Conservation (phyloP, 176 grass and related monocot species). For the Rhipidocladum racemiflorum region DNA sequence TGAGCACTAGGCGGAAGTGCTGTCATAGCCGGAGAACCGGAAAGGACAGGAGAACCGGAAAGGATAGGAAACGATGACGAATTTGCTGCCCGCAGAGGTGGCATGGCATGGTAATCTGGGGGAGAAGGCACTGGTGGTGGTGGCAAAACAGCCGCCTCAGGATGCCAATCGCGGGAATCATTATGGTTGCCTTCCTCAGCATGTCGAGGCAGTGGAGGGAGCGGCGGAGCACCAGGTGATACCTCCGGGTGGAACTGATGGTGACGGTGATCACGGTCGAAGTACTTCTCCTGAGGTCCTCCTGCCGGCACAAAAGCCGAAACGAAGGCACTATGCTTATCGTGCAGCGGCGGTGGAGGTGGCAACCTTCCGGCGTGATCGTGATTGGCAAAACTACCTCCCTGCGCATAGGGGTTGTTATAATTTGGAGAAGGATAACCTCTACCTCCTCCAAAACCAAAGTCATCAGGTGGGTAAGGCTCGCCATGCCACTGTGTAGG, state of each 20-base stretch:
- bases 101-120: conserved; percentile 21
- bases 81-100: conserved; percentile 25
- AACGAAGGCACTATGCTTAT: neutral
- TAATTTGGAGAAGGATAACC: conserved; percentile 25
- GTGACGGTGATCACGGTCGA: conserved; percentile 17
- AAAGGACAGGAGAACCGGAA: conserved; percentile 45
- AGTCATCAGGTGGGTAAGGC: conserved; percentile 30
- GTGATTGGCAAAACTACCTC: conserved; percentile 23
- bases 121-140: conserved; percentile 29
- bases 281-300: conserved; percentile 24
- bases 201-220: conserved; percentile 29
- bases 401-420: conserved; percentile 28
- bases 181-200: conserved; percentile 26
- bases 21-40: conserved; percentile 17
- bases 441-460: conserved; percentile 21
- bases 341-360: conserved; percentile 14
- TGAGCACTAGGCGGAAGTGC: conserved; percentile 24
- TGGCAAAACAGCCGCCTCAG: conserved; percentile 14
- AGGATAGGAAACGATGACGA: conserved; percentile 64
- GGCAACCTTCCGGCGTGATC: conserved; percentile 27
- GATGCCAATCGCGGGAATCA: conserved; percentile 34
- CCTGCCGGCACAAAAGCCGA: neutral
- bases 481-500: conserved; percentile 25
- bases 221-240: neutral
- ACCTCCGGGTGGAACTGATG: conserved; percentile 29